These are phyloP conservation scores for Wickerhamiella nectarea DNA, from an alignment of 805 yeast genomes.

Conservation along the genomic window DNA sequence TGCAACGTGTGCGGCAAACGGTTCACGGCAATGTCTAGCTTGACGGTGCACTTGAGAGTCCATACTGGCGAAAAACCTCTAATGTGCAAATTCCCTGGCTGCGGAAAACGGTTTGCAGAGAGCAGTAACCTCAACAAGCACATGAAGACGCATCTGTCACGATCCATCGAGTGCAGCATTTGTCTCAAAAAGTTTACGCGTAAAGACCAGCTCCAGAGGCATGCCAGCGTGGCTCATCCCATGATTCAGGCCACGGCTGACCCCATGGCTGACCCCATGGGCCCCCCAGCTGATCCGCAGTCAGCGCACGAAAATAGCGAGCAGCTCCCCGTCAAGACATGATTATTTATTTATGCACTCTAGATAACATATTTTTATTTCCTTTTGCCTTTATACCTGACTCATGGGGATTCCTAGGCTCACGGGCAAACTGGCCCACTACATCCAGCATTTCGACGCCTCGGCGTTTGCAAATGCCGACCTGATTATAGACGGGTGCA, in stretches of 20 bases:
- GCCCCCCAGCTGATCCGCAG: too few relatives aligned
- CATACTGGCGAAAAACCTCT: constrained; percentile 93
- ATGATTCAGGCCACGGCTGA: too few relatives aligned
- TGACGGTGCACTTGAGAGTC: constrained; percentile 68
- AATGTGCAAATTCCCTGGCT: constrained; percentile 60
- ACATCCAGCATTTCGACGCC: neutral
- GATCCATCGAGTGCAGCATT: constrained; percentile 13
- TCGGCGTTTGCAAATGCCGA: neutral
- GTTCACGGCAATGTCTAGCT: constrained; percentile 71
- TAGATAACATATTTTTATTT: neutral
- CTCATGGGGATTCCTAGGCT: constrained; percentile 8
- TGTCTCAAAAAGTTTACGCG: constrained; percentile 19
- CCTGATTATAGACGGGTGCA: constrained; percentile 8
- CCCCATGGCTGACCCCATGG: too few relatives aligned
- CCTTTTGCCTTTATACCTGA: neutral
- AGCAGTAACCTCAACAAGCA: constrained; percentile 82
- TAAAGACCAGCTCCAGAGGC: constrained; percentile 19
- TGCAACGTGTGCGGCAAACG: constrained; percentile 63
- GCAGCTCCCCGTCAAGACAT: too few relatives aligned
- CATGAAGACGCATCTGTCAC: constrained; percentile 52
- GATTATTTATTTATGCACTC: too few relatives aligned
- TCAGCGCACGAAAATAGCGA: too few relatives aligned
- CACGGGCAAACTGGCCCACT: neutral
- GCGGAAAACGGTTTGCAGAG: constrained; percentile 77
- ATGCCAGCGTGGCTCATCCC: constrained; percentile 8